phyloP scores from a whole-genome alignment of 805 yeast genomes.

The Kregervanrija fluxuum region DNA sequence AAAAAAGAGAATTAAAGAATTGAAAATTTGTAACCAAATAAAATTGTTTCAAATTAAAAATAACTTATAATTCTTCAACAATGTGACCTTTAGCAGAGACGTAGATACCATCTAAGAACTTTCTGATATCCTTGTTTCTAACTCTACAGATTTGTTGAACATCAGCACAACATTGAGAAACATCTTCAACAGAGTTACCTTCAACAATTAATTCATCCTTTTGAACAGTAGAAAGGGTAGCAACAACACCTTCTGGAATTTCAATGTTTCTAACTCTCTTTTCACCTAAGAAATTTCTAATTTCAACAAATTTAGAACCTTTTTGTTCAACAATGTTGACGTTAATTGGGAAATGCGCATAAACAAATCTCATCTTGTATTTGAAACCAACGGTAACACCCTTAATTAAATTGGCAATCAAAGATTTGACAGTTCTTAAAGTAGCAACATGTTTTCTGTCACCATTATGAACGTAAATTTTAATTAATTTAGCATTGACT shows the following conservation, averaged over 20 bases:
- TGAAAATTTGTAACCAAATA: not conserved
- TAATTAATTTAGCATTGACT: conserved; percentile 63
- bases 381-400: conserved; percentile 99
- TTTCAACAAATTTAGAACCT: conserved; percentile 72
- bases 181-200: conserved; percentile 97
- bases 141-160: conserved; percentile 97
- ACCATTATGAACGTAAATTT: conserved; percentile 94
- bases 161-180: conserved; percentile 97
- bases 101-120: conserved; percentile 99
- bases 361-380: conserved; percentile 99
- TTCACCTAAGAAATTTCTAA: conserved; percentile 99
- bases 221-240: conserved; percentile 72
- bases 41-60: not conserved
- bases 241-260: conserved; percentile 83
- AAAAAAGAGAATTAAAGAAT: conserved; percentile 1
- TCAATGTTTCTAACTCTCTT: conserved; percentile 88
- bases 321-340: conserved; percentile 84
- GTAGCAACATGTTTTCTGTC: conserved; percentile 99
- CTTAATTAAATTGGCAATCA: conserved; percentile 86
- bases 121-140: conserved; percentile 99
- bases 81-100: conserved; percentile 93
- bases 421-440: conserved; percentile 95
- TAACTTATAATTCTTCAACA: conserved; percentile 37
- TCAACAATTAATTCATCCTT: conserved; percentile 91
- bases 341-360: conserved; percentile 99